These are phyloP conservation scores for Mycena kentingensis DNA, from an alignment of 768 basidiomycete genomes.

Conservation along the genomic window DNA sequence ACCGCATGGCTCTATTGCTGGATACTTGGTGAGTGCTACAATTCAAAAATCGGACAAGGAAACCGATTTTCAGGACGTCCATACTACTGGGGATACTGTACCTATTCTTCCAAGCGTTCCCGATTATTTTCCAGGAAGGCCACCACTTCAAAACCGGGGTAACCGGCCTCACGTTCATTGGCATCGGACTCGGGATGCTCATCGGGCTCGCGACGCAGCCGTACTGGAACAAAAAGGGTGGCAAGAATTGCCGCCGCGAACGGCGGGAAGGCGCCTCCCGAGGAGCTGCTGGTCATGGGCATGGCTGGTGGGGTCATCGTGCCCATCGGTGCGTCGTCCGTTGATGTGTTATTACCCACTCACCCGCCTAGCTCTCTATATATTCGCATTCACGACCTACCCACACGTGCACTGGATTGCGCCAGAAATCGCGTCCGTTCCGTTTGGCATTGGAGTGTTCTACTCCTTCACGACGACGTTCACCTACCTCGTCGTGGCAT, in stretches of 20 bases:
- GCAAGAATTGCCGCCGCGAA: slow-evolving; percentile 38
- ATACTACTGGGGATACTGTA: slow-evolving; percentile 64
- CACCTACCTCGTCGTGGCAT: slow-evolving; percentile 70
- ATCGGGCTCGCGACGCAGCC: slow-evolving; percentile 55
- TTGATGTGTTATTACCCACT: slow-evolving; percentile 49
- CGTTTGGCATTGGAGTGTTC: slow-evolving; percentile 66
- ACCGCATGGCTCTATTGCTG: slow-evolving; percentile 77
- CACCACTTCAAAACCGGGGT: slow-evolving; percentile 52
- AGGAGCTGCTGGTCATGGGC: slow-evolving; percentile 65
- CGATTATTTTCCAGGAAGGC: slow-evolving; percentile 48
- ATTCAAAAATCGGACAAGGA: slow-evolving; percentile 29
- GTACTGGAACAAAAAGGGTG: slow-evolving; percentile 50
- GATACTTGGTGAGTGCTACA: slow-evolving; percentile 58
- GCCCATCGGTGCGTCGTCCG: slow-evolving; percentile 54
- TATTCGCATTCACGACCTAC: slow-evolving; percentile 60
- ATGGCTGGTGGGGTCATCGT: slow-evolving; percentile 67
- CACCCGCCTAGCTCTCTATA: slow-evolving; percentile 58
- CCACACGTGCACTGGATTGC: slow-evolving; percentile 62
- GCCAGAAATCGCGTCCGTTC: slow-evolving; percentile 63
- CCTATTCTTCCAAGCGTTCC: slow-evolving; percentile 65
- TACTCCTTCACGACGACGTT: slow-evolving; percentile 73
- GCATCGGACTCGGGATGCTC: slow-evolving; percentile 60
- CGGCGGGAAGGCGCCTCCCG: slow-evolving; percentile 58
- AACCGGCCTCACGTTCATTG: slow-evolving; percentile 60
- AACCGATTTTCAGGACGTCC: slow-evolving; percentile 57